phyloP scores from a whole-genome alignment of 73 alveolate species.

The Symbiodinium natans region DNA sequence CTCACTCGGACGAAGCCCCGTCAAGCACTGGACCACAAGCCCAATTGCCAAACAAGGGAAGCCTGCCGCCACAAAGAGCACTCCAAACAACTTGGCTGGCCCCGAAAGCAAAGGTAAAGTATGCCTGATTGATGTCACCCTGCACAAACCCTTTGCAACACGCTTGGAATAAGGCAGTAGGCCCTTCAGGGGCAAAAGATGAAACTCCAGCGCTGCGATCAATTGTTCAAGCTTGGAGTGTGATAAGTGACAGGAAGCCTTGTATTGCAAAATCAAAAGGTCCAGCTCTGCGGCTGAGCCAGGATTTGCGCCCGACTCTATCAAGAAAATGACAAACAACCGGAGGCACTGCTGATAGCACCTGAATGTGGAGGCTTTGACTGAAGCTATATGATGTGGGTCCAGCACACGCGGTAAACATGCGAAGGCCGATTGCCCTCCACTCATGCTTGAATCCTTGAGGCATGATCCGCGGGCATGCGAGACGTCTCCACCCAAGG shows the following conservation, averaged over 20 bases:
- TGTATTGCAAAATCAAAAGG: not conserved
- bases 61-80: not conserved
- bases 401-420: not conserved
- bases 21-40: not conserved
- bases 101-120: slow-evolving; percentile 2
- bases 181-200: not conserved
- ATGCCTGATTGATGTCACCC: not conserved
- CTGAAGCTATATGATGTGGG: not conserved
- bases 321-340: not conserved
- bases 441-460: not conserved
- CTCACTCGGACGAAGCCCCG: not conserved
- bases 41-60: not conserved
- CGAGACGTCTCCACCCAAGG: slow-evolving; percentile 4
- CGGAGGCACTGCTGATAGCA: not conserved
- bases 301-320: not conserved
- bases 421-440: slow-evolving; percentile 1
- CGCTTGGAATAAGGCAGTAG: not conserved
- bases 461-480: slow-evolving; percentile 2
- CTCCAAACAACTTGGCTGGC: slow-evolving; percentile 16
- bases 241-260: not conserved
- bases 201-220: not conserved
- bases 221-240: not conserved
- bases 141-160: not conserved
- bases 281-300: not conserved
- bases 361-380: not conserved